Evolutionary conservation across 441 rosid genomes (phyloP), one percentile per base, ranked within the genome.

Genomic region (Omphalea diandra): DNA sequence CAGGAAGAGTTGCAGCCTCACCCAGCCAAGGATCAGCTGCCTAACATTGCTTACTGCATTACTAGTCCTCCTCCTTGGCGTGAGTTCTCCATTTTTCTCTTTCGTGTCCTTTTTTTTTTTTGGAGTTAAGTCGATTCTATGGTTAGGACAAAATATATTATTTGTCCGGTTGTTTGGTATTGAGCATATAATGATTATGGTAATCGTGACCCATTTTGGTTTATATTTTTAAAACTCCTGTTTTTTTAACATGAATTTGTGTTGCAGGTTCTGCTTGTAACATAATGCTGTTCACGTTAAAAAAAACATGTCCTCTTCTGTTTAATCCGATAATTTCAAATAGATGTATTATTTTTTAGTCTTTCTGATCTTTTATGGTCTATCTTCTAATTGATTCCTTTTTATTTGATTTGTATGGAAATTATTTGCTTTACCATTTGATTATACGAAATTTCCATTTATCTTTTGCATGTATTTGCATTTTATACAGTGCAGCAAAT

Each of bases 61-160:
- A 85, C 98, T 18, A 96, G 99, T 59, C 98, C 97, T 69, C 99
- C 99, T 79, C 98, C 96, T 73, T 96, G 96, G 97, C 98, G 99
- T 93, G 65, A 91, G 98, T 85, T 86, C 44, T 20, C 56, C 40
- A 2, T 32, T 58, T 18, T 29, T 72, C 68, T 47, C n/a, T n/a
- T n/a, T n/a, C n/a, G n/a, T n/a, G n/a, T n/a, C n/a, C n/a, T n/a
- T n/a, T n/a, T n/a, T n/a, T 18, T 20, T 43, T 22, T 41, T 27
- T 9, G 53, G 14, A 67, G 7, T 66, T 63, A 36, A 26, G n/a
- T 10, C 29, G 27, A 20, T 49, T 22, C 31, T 22, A 1, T 54
- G 12, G 43, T 43, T 31, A 35, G 47, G 4, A 27, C 38, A 60
- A 46, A 24, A 59, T 33, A 59, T 22, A 26, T 32, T 33, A 46